Evolutionary conservation across 169 alveolate genomes (phyloP).

Genomic region (Eimeria sp.): DNA sequence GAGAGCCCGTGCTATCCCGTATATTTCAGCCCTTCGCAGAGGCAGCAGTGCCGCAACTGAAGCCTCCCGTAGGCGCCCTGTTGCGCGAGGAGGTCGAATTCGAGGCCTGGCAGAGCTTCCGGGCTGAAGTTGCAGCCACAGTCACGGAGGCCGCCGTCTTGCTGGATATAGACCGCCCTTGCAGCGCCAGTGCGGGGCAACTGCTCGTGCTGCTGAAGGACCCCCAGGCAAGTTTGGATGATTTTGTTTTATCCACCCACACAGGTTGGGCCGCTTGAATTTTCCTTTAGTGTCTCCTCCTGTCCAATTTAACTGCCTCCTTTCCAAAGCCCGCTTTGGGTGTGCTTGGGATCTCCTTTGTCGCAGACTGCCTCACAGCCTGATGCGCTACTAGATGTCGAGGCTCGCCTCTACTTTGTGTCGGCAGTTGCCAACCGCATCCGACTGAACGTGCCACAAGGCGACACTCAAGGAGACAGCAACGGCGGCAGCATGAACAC

Average conservation of each 20-base stretch:
- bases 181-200: slow-evolving; percentile 28
- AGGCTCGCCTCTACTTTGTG: slow-evolving; percentile 49
- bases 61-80: slow-evolving; percentile 48
- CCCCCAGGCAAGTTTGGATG: slow-evolving; percentile 7
- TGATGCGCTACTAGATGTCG: slow-evolving; percentile 28
- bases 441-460: slow-evolving; percentile 21
- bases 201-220: slow-evolving; percentile 38
- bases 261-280: not conserved
- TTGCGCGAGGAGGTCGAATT: slow-evolving; percentile 20
- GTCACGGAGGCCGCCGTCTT: slow-evolving; percentile 63
- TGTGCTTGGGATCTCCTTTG: not conserved
- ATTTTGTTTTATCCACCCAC: too few relatives aligned
- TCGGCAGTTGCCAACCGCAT: slow-evolving; percentile 60
- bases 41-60: slow-evolving; percentile 63
- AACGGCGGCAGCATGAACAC: not conserved
- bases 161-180: slow-evolving; percentile 26
- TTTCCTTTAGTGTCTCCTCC: not conserved
- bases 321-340: not conserved
- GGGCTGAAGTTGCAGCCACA: slow-evolving; percentile 26
- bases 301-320: not conserved
- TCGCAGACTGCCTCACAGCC: not conserved
- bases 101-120: slow-evolving; percentile 49
- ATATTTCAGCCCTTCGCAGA: slow-evolving; percentile 30
- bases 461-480: not conserved
- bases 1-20: slow-evolving; percentile 54